Base-by-base conservation (phyloP, 345 rosid species). In the Turritis glabra region DNA sequence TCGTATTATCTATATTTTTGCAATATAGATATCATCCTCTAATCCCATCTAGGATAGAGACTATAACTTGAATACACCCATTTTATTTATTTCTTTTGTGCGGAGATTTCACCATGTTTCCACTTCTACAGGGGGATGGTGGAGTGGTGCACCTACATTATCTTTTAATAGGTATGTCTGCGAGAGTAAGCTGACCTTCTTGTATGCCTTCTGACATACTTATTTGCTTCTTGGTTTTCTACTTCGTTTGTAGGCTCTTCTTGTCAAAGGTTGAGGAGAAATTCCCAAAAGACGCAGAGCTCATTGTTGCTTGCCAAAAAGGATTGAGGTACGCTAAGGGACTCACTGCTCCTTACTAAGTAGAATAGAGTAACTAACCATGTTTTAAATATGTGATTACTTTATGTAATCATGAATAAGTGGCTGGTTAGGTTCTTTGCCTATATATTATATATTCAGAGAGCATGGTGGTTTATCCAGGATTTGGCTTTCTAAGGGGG, bases 271-370 rank as follows among this genome's bases (percentile, higher is more conserved):
- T 89, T 19, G 88, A 86, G 82, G 94, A 88, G 77, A 87, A 85
- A 82, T 88, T 91, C 79, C 85, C 97, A 29, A 84, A 87, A 77
- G 96, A 93, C 22, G 23, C 88, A 12, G 94, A 93, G 71, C 86
- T 93, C 69, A 88, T 93, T 47, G 94, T 93, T 80, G 88, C 91
- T 55, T 91, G 98, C 85, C 98, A 93, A 81, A 93, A 87, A 71
- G 98, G 98, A 71, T 80, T 93, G 80, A 89, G 98, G 98, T 93
- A 74, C 11, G 8, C 29, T 59, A 48, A 41, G 12, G 29, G 14
- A 15, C 64, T 53, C 57, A n/a, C 2, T 30, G 65, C 37, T 74
- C n/a, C n/a, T 44, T n/a, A 17, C 38, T 21, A 15, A 32, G 41
- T 56, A 65, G 14, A 47, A 37, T 35, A 56, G 23, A 46, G 51